Evolutionary conservation across 1,284 basidiomycete species (phyloP), one percentile per base, ranked within the genome.

Genomic region (Grifola frondosa): DNA sequence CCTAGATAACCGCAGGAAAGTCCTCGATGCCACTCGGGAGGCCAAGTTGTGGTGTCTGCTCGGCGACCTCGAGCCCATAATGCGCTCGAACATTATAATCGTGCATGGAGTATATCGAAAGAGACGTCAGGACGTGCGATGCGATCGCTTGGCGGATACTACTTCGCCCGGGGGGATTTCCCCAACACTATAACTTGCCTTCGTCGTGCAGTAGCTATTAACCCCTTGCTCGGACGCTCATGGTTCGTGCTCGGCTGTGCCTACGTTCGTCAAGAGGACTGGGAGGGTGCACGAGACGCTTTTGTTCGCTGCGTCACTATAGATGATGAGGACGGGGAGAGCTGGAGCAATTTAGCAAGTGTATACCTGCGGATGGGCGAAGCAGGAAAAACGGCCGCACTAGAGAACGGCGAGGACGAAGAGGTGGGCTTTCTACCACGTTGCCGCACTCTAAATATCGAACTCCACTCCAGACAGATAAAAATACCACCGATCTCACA

Each of bases 231-330:
- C 48, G 73, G 79, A n/a, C 80, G 91, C 11, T 84, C 88, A 10
- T 99, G 97, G 97, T 99, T 98, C 68, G 81, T 97, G 31, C 78
- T 99, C 23, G 97, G 97, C 0, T 98, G 97, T 57, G 84, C 91
- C 8, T 84, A 76, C 52, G 84, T 97, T 68, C 77, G 88, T 15
- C 59, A 77, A 47, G 88, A 96, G 64, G 72, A 83, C 42, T 97
- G 93, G 94, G 76, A 78, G 20, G 85, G 84, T 20, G 95, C 88
- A 1, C 81, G 84, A 44, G 82, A 88, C 35, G 87, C 90, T 1
- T 99, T 99, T 67, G 72, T 75, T 36, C 75, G 95, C 26, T 93
- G 91, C 57, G 93, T 97, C 0, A 72, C 80, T 8, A 83, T 99
- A 48, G 95, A 98, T 50, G 92, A 96, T 49, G 96, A 99, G 56